Evolutionary conservation across 257 asterid genomes (phyloP).

Genomic region (Petunia secreta): DNA sequence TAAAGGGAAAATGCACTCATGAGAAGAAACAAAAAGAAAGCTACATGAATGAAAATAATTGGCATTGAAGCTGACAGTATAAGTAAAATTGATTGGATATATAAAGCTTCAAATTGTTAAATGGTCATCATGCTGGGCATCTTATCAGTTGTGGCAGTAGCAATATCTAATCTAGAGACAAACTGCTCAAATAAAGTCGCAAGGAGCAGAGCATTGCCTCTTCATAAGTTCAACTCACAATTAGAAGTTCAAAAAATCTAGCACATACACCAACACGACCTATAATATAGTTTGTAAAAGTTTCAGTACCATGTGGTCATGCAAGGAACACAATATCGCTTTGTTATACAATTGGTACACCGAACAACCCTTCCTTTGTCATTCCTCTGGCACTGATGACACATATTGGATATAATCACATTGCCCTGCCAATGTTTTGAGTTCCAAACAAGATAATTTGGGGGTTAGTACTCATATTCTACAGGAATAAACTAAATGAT

Average conservation of each 20-base stretch:
- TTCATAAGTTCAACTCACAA: too few relatives aligned
- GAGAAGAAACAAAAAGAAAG: constrained; percentile 2
- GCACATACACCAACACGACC: background rate
- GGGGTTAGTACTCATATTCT: background rate
- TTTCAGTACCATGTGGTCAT: constrained; percentile 61
- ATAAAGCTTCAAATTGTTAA: background rate
- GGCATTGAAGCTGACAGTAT: background rate
- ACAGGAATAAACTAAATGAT: background rate
- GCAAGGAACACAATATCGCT: constrained; percentile 81
- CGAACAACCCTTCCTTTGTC: constrained; percentile 82
- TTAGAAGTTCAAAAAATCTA: background rate
- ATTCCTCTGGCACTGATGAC: constrained; percentile 93
- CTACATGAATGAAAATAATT: constrained; percentile 7
- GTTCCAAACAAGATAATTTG: background rate
- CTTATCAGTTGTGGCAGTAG: constrained; percentile 9
- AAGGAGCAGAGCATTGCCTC: background rate
- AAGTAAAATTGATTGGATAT: background rate
- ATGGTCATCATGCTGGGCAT: background rate
- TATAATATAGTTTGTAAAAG: background rate
- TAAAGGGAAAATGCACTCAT: constrained; percentile 19
- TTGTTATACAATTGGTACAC: constrained; percentile 59
- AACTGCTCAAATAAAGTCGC: constrained; percentile 2
- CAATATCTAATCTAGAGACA: constrained; percentile 1
- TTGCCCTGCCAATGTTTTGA: constrained; percentile 49
- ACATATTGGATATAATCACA: constrained; percentile 47